Percentiles rank a stretch among this genome's conserved stretches.
Conservation (phyloP, 2,329 filamentous ascomycete species). For the Chaetomium sp. region DNA sequence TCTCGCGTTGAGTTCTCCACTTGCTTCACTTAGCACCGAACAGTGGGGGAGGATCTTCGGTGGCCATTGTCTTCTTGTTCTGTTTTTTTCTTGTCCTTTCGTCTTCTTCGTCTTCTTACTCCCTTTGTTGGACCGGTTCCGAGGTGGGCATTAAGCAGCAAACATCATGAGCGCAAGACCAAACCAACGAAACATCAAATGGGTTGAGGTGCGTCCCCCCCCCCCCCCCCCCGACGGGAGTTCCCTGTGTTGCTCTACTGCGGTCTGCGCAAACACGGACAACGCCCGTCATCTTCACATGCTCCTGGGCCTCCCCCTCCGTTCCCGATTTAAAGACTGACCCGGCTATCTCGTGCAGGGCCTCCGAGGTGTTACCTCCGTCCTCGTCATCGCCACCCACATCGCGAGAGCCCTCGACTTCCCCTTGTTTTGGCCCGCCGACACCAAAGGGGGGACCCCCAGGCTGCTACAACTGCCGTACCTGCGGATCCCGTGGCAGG, state of each 20-base stretch:
- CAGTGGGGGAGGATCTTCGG: background rate
- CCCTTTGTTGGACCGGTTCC: background rate
- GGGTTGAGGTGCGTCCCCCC: constrained; percentile 37
- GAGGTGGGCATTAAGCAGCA: background rate
- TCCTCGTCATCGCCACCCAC: constrained; percentile 56
- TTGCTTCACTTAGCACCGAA: background rate
- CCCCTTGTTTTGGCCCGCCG: constrained; percentile 52
- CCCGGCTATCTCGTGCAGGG: constrained; percentile 41
- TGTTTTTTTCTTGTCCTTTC: background rate
- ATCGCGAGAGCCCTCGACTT: constrained; percentile 55
- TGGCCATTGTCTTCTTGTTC: background rate
- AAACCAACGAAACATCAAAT: constrained; percentile 38
- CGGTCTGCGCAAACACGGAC: no score
- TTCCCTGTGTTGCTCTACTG: background rate
- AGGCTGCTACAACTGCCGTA: constrained; percentile 54
- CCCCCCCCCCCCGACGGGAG: constrained; percentile 14
- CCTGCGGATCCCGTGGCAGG: constrained; percentile 58
- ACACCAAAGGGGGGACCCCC: constrained; percentile 45
- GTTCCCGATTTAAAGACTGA: constrained; percentile 9
- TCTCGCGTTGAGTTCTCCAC: constrained; percentile 10
- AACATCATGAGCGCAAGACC: constrained; percentile 24
- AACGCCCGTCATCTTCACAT: no score
- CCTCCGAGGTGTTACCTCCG: constrained; percentile 55
- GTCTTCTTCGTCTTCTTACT: background rate
- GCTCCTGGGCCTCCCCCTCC: background rate